Conservation (phyloP, 164 flowering plant species). For the Cinnamomum micranthum region DNA sequence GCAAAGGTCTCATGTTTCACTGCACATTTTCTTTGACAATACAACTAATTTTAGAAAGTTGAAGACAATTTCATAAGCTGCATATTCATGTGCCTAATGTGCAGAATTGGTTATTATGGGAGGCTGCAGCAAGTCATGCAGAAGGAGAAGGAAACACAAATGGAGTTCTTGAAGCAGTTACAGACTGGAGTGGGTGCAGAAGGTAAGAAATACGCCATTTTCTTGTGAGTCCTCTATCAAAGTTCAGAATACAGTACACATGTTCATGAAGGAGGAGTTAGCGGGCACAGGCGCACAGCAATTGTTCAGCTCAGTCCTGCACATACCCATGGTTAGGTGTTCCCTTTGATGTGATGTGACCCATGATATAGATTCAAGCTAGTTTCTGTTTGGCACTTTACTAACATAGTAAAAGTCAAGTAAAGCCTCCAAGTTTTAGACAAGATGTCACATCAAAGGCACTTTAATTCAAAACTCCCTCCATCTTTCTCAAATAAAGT, state of each 20-base stretch:
- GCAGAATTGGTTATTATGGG: slow-evolving; percentile 51
- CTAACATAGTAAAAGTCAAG: too few relatives aligned
- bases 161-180: slow-evolving; percentile 38
- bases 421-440: too few relatives aligned
- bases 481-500: too few relatives aligned
- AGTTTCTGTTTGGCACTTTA: too few relatives aligned
- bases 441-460: too few relatives aligned
- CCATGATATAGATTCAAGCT: background rate
- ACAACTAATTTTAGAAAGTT: background rate
- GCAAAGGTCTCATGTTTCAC: background rate
- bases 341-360: background rate
- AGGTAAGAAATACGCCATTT: slow-evolving; percentile 19
- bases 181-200: slow-evolving; percentile 22
- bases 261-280: background rate
- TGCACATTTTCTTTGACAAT: background rate
- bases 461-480: background rate
- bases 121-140: slow-evolving; percentile 71
- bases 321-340: background rate
- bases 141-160: slow-evolving; percentile 54
- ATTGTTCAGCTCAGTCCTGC: background rate
- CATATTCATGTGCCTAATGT: slow-evolving; percentile 12
- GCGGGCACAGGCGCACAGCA: background rate
- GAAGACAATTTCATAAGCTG: background rate
- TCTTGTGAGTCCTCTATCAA: background rate
- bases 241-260: background rate